Base-by-base conservation (phyloP, 164 flowering plant species). In the Stephania japonica region DNA sequence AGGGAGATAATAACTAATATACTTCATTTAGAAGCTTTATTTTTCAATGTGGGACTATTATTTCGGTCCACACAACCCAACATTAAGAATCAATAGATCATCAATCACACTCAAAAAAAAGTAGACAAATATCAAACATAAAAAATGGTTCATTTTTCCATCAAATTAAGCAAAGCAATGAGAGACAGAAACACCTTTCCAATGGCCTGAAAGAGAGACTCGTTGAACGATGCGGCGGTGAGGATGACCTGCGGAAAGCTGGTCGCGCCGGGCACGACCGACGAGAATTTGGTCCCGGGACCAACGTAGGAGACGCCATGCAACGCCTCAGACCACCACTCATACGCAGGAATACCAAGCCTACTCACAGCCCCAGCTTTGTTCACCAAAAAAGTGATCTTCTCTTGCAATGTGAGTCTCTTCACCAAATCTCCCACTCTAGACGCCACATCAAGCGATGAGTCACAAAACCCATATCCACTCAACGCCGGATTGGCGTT, bases 321-420 rank as follows among this genome's bases (percentile, higher is more conserved):
- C 65, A 96, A 76, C 65, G 97, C 98, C 83, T 96, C 99, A n/a
- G 99, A 96, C 99, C 99, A 96, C 99, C 99, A 96, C 71, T 92
- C 89, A 72, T 96, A 96, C 24, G 78, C 78, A 0, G 99, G 97
- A 18, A 96, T 90, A 14, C 99, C 98, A 32, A 93, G 95, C 71
- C 99, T 74, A 65, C 75, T 71, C 50, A 91, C 93, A 59, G 78
- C 78, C 14, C 78, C 86, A 3, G 95, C 89, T 13, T 68, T 76
- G 70, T 86, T 76, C 77, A 86, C 94, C 81, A 92, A 66, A 70
- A 82, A 85, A 59, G 70, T 70, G 41, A 96, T 84, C 68, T 93
- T 96, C 89, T 96, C 98, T 61, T 85, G 83, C 89, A 96, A 80
- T 76, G 97, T 96, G 6, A 96, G 83, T 80, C 93, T 80, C 78